Base-by-base conservation (phyloP, 345 rosid species). In the Zanthoxylum bungeanum region DNA sequence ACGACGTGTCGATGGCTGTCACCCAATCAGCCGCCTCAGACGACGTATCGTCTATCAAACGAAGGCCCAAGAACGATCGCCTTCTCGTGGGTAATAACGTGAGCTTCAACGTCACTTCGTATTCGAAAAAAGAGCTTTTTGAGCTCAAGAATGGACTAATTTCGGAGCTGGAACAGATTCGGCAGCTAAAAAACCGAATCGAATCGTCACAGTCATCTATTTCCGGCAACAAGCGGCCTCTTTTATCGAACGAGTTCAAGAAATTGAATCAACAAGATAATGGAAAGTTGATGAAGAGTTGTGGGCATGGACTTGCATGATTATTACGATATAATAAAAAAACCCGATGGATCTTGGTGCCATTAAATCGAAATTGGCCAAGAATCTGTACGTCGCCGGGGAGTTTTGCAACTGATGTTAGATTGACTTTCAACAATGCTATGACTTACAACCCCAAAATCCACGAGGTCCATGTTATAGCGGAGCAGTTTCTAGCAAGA, bases 341-440 rank as follows among this genome's bases (percentile, higher is more conserved):
- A n/a, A n/a, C n/a, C n/a, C n/a, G n/a, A n/a, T n/a, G n/a, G n/a
- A n/a, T n/a, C n/a, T n/a, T n/a, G n/a, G n/a, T n/a, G n/a, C n/a
- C n/a, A n/a, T n/a, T n/a, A n/a, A n/a, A n/a, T n/a, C n/a, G n/a
- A n/a, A n/a, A n/a, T n/a, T n/a, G n/a, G n/a, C n/a, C 1, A 83
- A 85, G 69, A 76, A 85, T 12, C 36, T 80, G 46, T 90, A 88
- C 47, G 72, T 85, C 93, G 28, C 91, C 96, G 0, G 0, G 64
- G 49, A 87, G 84, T 72, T 90, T 90, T 7, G 96, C 93, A 0
- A 70, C 83, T 0, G 96, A 90, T 77, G 92, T 91, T 24, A 83
- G 92, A 69, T 78, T 89, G 81, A 89, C 93, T 11, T 89, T 91
- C 76, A 83, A 70, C 4, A 91, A 91, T 68, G 97, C n/a, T n/a